Base-by-base conservation (phyloP, 495 filamentous ascomycete genomes). In the Hamigera avellanea region DNA sequence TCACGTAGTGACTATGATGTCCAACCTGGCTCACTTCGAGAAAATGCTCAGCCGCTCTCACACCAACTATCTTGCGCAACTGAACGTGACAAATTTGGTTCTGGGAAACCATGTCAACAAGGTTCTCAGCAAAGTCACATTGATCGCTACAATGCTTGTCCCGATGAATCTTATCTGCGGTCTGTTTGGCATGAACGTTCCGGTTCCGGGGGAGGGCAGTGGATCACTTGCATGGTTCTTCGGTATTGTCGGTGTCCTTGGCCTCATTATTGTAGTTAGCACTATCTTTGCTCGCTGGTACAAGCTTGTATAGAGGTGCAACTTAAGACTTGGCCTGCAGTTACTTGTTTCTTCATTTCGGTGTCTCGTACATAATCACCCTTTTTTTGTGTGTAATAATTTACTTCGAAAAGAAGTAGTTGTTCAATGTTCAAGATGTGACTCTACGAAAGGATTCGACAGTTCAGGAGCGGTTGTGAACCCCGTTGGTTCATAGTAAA, bases 1-100 rank as follows among this genome's bases (percentile, higher is more conserved):
- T 62, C 91, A 98, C 70, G 89, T 98, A 23, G 85, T 98, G 21
- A 96, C 91, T 41, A 95, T 96, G 91, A 93, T 93, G 75, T 83
- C 78, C 44, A 98, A 94, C 56, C 62, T 98, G 36, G 78, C 75
- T 8, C 91, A 98, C 53, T 95, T 91, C 46, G 93, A 98, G 55
- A 95, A 95, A 66, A 95, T 98, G 73, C 75, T 98, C 36, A 86
- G 81, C 6, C 82, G 93, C 14, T 80, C 80, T n/a, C 93, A 96
- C 63, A 81, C 81, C 62, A 98, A 98, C 53, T 95, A 96, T 43
- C 71, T 96, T 13, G 91, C 91, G 10, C 91, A 95, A 61, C 73
- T 98, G 40, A 87, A 81, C 33, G 87, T 98, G 43, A 85, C 88
- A 47, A 85, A 81, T 51, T 76, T 95, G 50, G 72, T 75, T 5